Evolutionary conservation across 108 stramenopile genomes (phyloP), one percentile per base, ranked within the genome.

Genomic region (Ochromonas danica): DNA sequence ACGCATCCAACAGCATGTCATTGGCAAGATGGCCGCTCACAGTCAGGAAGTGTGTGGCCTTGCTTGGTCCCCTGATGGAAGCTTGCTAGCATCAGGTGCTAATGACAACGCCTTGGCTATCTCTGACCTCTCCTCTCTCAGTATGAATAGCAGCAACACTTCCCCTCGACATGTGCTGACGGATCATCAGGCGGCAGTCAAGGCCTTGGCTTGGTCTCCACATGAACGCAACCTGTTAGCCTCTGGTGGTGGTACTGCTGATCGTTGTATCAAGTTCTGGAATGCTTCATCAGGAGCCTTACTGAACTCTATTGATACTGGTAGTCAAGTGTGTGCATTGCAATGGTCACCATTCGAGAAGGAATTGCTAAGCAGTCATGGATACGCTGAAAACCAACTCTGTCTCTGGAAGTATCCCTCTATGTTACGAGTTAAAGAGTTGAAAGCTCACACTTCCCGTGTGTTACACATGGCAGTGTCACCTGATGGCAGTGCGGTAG

Each of bases 251-350:
- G 98, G 98, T 33, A 97, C 98, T 22, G 95, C 96, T 30, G 98
- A 99, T 89, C 86, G 96, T 25, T 91, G 92, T 81, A 99, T 99
- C 88, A 99, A 99, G 90, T 95, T 96, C 80, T 99, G 98, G 98
- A 97, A 99, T 85, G 92, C 95, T 27, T 89, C 91, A 61, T 94
- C 90, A 25, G 98, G 98, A n/a, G 86, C 93, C 36, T 70, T 94
- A 41, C 84, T 97, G 71, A 95, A 99, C 82, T 93, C 92, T 38
- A 92, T 99, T 45, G 97, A 99, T 84, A 99, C 98, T 14, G 98
- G 95, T 62, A 79, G 57, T 40, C 84, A 84, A 82, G 98, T 99
- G 39, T 97, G 96, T 87, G 87, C 96, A 3, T 86, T 99, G 35
- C 86, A 92, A 63, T 99, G 97, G 97, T 92, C 90, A 79, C 93